Conservation (phyloP, 148 eudicot species). For the Gaultheria prostrata region DNA sequence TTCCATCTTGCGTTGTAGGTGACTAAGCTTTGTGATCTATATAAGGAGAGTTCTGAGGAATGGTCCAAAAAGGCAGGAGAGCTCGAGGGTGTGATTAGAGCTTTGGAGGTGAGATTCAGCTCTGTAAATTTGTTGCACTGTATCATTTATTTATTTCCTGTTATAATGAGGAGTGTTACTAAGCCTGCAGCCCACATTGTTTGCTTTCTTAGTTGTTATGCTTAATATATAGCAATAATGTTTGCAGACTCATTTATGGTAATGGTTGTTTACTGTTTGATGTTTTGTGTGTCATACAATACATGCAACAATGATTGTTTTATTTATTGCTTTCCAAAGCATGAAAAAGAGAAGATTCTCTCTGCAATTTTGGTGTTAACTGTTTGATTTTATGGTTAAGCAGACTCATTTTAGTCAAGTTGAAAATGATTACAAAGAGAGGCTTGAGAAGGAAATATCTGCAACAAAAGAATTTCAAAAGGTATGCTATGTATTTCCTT, state of each 20-base stretch:
- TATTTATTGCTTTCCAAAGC: neutral
- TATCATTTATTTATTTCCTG: neutral
- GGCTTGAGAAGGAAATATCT: slow-evolving; percentile 67
- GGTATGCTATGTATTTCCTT: slow-evolving; percentile 27
- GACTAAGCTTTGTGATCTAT: slow-evolving; percentile 77
- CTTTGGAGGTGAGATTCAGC: slow-evolving; percentile 61
- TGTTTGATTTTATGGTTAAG: slow-evolving; percentile 11
- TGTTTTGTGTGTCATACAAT: neutral
- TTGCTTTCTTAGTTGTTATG: neutral
- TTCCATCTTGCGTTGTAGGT: slow-evolving; percentile 28
- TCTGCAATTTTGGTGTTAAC: slow-evolving; percentile 8
- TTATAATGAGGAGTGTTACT: neutral
- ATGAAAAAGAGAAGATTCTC: neutral
- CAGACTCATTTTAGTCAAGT: slow-evolving; percentile 81
- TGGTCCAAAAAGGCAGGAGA: slow-evolving; percentile 98
- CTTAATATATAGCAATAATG: neutral
- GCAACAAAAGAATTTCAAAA: slow-evolving; percentile 61
- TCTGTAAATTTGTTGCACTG: neutral
- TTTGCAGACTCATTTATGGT: neutral
- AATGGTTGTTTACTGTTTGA: neutral
- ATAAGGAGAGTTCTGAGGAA: slow-evolving; percentile 94
- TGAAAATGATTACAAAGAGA: slow-evolving; percentile 80
- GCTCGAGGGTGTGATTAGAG: slow-evolving; percentile 95
- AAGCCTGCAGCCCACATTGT: neutral
- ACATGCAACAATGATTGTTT: neutral